Base-by-base conservation (phyloP, 441 rosid species). In the Syzygium syzygioides region DNA sequence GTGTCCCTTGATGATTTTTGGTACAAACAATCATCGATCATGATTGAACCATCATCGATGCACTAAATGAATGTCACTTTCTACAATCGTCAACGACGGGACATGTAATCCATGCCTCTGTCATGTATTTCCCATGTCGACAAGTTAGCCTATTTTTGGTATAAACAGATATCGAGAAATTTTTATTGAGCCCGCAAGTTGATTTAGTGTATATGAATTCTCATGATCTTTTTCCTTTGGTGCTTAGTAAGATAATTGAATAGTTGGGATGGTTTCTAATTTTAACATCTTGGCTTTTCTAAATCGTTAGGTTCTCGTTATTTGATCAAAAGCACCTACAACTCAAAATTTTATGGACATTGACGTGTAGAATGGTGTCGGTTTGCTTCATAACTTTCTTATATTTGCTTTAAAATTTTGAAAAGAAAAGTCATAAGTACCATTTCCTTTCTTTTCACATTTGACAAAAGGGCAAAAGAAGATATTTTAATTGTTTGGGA, bases 211-310 rank as follows among this genome's bases (percentile, higher is more conserved):
- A 32, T 34, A 1, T 34, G 7, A 19, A 34, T 34, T 68, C 12
- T 10, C 4, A 5, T 8, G 8, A 37, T 13, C 0, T 11, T 3
- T 37, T 37, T 68, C 4, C 15, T 19, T 56, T 0, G 15, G 2
- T 20, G 17, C 28, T 71, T 37, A 20, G 50, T 59, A 11, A 71
- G 26, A 37, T 11, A 10, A 13, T 71, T 71, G 9, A 71, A 71
- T 19, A 34, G 37, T 20, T 19, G 28, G 7, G 25, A 5, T 5
- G 64, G 30, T 59, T 59, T 59, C 15, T 71, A 41, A 71, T 37
- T 71, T 19, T 19, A 71, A 11, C 15, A 1, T 20, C 50, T 37
- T 37, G 1, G 15, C 28, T 34, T 37, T 20, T 37, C 28, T 1
- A 71, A 14, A 11, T 19, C 17, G 20, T 5, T 37, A 1, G 80